Evolutionary conservation across 2,329 filamentous ascomycete genomes (phyloP), one percentile per base, ranked within the genome.

Genomic region (Calonectria crousiana): DNA sequence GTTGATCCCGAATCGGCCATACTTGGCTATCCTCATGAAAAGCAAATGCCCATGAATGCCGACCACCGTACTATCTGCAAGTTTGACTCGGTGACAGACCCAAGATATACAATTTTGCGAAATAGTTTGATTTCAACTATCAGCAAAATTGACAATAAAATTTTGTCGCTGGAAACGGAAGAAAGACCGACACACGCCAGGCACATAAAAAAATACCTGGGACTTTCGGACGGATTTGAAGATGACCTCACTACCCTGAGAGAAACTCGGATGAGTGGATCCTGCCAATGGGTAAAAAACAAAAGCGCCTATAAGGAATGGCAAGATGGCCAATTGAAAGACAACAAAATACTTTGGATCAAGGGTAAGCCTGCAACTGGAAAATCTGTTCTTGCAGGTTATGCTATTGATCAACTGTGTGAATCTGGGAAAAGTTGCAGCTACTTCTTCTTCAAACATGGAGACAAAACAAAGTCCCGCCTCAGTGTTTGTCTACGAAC

Each of bases 11-110:
- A 87, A 6, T 87, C 87, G 0, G 83, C 87, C 0, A 80, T 85
- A 0, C 81, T 89, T 3, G 86, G 86, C 0, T 88, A 87, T 74
- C 82, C 81, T 0, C 80, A 81, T 3, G 87, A 89, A 75, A 80
- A 80, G 1, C 84, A 84, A 1, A 83, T 79, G 56, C 74, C 82
- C 2, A 76, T 89, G 41, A 75, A 81, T 70, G 86, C 86, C 8
- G 84, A 88, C 66, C 87, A 88, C 69, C 84, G 85, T 41, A 75
- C 78, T 1, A 82, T 87, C 11, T 87, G 85, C 81, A 88, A 88
- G 69, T 88, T 83, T 68, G 72, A 78, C 10, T 80, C 78, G 13
- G 79, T 71, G 2, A 16, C 78, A 0, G 86, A 88, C 69, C 72
- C 84, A 0, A 84, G 84, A 62, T 88, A 88, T 65, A 69, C 78